These are phyloP conservation scores for Eudorina sp. DNA, from an alignment of 139 green algal genomes.

Conservation along the genomic window DNA sequence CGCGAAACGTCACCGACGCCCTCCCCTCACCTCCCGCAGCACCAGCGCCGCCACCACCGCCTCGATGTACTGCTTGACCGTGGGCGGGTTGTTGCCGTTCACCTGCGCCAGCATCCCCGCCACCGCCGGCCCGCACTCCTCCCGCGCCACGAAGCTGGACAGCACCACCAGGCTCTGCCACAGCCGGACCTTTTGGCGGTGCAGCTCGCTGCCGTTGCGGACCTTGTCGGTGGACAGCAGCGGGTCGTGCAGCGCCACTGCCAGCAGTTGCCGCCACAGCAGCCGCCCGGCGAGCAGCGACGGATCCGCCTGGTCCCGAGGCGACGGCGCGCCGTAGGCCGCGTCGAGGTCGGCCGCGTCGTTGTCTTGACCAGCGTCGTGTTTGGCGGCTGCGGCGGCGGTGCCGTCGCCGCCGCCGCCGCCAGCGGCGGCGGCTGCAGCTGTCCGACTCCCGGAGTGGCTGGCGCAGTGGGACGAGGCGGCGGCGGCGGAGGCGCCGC, in stretches of 20 bases:
- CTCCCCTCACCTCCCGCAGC: conserved; percentile 58
- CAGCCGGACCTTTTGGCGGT: conserved; percentile 77
- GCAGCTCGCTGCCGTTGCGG: conserved; percentile 50
- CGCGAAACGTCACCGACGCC: too few species aligned
- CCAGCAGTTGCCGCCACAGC: conserved; percentile 60
- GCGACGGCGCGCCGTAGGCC: conserved; percentile 21
- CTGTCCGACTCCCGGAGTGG: neutral
- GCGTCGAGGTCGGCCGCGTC: neutral
- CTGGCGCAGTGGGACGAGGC: neutral
- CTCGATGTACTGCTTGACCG: conserved; percentile 86
- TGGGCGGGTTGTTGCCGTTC: conserved; percentile 60
- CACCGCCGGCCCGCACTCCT: conserved; percentile 10
- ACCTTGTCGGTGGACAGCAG: conserved; percentile 57
- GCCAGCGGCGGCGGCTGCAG: neutral
- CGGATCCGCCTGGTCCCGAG: neutral
- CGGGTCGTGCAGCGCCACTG: conserved; percentile 50
- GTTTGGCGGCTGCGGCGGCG: too few species aligned
- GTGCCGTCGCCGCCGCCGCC: neutral
- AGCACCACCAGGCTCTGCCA: conserved; percentile 80
- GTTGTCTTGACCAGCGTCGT: too few species aligned
- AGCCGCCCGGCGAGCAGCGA: conserved; percentile 15
- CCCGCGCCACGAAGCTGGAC: conserved; percentile 45
- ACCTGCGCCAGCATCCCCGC: conserved; percentile 44
- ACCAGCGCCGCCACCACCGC: conserved; percentile 68
- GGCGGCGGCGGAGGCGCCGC: neutral